Percentiles rank a stretch among this genome's conserved stretches.
Conservation (phyloP, 768 basidiomycete genomes). For the Auriscalpium orientale region DNA sequence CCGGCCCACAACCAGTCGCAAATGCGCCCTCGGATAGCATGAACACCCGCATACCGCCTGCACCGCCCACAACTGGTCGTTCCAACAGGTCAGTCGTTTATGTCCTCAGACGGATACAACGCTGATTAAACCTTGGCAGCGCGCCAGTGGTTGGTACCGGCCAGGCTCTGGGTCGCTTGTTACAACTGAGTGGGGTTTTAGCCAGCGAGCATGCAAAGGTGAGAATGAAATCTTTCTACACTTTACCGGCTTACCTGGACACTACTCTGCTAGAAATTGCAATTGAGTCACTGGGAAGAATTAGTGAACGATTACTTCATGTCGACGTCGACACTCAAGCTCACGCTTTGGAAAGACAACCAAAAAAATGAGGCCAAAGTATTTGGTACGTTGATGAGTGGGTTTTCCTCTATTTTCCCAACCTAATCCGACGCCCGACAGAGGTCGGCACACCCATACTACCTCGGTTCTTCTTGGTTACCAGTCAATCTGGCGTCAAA, state of each 20-base stretch:
- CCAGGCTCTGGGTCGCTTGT: slow-evolving; percentile 54
- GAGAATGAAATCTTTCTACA: slow-evolving; percentile 17
- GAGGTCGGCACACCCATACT: slow-evolving; percentile 77
- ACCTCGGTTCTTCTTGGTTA: slow-evolving; percentile 80
- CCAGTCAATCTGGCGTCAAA: slow-evolving; percentile 76
- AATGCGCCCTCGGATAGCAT: background rate
- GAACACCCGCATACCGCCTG: too few species aligned
- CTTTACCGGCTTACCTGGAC: background rate
- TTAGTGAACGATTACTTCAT: slow-evolving; percentile 66
- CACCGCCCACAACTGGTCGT: background rate
- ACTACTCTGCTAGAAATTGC: slow-evolving; percentile 40
- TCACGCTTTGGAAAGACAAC: slow-evolving; percentile 86
- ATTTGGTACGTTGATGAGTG: slow-evolving; percentile 49
- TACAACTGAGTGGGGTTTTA: slow-evolving; percentile 65
- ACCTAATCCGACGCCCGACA: slow-evolving; percentile 21
- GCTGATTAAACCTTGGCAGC: background rate
- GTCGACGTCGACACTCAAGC: slow-evolving; percentile 62
- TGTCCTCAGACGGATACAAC: background rate
- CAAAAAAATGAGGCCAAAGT: slow-evolving; percentile 72
- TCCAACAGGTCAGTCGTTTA: background rate
- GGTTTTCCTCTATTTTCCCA: background rate
- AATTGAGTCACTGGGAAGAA: slow-evolving; percentile 59
- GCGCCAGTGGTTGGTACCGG: slow-evolving; percentile 37
- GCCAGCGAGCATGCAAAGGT: slow-evolving; percentile 45
- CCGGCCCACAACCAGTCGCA: background rate